Conservation (phyloP, 2,329 filamentous ascomycete species). For the Paracoccidioides lutzii region DNA sequence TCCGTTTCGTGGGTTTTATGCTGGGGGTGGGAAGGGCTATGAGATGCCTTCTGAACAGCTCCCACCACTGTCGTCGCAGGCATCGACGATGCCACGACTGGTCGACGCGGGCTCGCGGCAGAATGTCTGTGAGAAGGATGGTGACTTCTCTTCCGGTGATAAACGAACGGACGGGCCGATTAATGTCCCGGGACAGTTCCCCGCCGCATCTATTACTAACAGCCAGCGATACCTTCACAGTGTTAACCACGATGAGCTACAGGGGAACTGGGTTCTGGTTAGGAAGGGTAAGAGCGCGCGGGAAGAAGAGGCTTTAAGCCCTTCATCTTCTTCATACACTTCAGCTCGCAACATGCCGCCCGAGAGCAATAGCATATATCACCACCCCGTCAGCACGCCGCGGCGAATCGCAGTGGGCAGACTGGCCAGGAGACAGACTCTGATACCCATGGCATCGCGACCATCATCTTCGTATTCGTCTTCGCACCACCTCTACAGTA, state of each 20-base stretch:
- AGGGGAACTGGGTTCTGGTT: slow-evolving; percentile 53
- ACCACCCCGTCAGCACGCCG: slow-evolving; percentile 1
- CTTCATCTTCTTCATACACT: slow-evolving; percentile 10
- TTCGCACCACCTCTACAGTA: neutral
- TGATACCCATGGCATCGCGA: slow-evolving; percentile 10
- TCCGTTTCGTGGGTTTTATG: slow-evolving; percentile 73
- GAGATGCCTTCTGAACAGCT: slow-evolving; percentile 32
- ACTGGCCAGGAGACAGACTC: slow-evolving; percentile 5
- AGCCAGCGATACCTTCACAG: slow-evolving; percentile 1
- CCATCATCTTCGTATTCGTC: slow-evolving; percentile 3
- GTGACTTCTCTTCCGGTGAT: slow-evolving; percentile 11
- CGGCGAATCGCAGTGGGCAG: slow-evolving; percentile 4
- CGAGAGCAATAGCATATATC: slow-evolving; percentile 3
- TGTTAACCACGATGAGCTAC: slow-evolving; percentile 2
- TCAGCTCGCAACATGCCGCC: slow-evolving; percentile 6
- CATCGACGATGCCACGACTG: neutral
- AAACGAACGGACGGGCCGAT: slow-evolving; percentile 21
- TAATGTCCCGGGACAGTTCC: slow-evolving; percentile 43
- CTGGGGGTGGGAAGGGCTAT: slow-evolving; percentile 67
- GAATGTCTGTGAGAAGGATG: slow-evolving; percentile 18
- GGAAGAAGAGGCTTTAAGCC: neutral
- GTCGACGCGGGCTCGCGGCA: slow-evolving; percentile 19
- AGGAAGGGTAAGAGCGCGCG: slow-evolving; percentile 12
- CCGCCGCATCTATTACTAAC: slow-evolving; percentile 25
- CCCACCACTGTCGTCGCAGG: slow-evolving; percentile 7